Evolutionary conservation across 495 filamentous ascomycete species (phyloP), one percentile per base, ranked within the genome.

Genomic region (Elasticomyces elasticus): DNA sequence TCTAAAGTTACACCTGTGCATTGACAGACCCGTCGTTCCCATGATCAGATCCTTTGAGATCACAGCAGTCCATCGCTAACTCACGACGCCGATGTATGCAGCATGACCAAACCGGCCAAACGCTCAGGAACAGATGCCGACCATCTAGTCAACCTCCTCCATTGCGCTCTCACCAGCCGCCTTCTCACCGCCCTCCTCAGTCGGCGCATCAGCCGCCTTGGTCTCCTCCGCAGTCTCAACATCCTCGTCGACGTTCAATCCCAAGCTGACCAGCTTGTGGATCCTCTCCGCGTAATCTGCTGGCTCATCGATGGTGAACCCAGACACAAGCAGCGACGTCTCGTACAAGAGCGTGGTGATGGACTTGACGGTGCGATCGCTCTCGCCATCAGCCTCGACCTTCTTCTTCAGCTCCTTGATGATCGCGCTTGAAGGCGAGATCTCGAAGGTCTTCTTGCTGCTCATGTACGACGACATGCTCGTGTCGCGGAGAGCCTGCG

Each of bases 381-480:
- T 86, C 87, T 95, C 89, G 57, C 92, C 92, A 69, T 98, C 94
- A 42, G 85, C 69, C 79, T 95, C 94, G 56, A 94, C 87, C 86
- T 98, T 98, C 74, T 84, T 89, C 85, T 89, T 69, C 64, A 98
- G 85, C 80, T 95, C 92, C 81, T 94, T 85, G 82, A 98, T 84
- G 77, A 98, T 98, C 58, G 89, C 67, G 58, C 87, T 94, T 80
- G 90, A 89, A 71, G 92, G 92, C n/a, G 91, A 95, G 74, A 98
- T 96, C 78, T 98, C 92, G 62, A 98, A 97, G 51, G 94, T 98
- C 86, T 98, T 98, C 89, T 98, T 98, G 67, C 91, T 96, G 55
- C 88, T 90, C 92, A 98, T 98, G 85, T 98, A 98, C 56, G 87
- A 94, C 76, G 79, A 84, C 92, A 98, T 98, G 62, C 89, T 95